A percentile compares a stretch with the other conserved stretches of the same genome.
These are phyloP conservation scores for Alternaria arborescens DNA, from an alignment of 2,329 filamentous ascomycete genomes.

Conservation along the genomic window DNA sequence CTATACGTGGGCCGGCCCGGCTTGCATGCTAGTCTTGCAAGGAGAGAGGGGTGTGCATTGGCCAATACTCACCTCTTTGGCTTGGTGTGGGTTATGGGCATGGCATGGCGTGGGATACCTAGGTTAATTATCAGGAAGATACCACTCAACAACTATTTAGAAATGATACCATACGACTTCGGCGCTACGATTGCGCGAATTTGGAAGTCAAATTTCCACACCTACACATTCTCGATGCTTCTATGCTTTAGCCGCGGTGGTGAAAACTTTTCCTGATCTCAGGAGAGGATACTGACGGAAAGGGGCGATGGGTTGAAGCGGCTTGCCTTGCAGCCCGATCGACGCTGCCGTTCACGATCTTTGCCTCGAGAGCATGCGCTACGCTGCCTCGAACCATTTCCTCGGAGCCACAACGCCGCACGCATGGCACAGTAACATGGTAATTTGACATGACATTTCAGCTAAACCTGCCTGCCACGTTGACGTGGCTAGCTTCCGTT, in stretches of 20 bases:
- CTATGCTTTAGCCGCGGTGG: not conserved
- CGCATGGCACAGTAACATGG: constrained; percentile 1
- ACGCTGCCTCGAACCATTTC: constrained; percentile 2
- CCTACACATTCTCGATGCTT: constrained; percentile 1
- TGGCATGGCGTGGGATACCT: constrained; percentile 1
- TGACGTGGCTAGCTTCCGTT: constrained; percentile 32
- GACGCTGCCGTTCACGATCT: constrained; percentile 12
- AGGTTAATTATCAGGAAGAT: constrained; percentile 12
- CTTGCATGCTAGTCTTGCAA: constrained; percentile 8
- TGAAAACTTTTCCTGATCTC: not conserved
- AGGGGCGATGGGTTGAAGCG: constrained; percentile 4
- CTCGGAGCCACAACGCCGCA: constrained; percentile 1
- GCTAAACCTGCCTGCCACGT: constrained; percentile 11
- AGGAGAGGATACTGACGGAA: not conserved
- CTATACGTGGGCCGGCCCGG: constrained; percentile 17
- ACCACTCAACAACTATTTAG: constrained; percentile 22
- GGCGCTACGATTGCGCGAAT: constrained; percentile 16
- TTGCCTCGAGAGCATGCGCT: constrained; percentile 2
- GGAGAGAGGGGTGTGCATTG: constrained; percentile 17
- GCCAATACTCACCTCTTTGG: constrained; percentile 14
- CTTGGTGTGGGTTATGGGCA: constrained; percentile 7
- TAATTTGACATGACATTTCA: not conserved
- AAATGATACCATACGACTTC: constrained; percentile 33
- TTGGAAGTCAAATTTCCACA: constrained; percentile 1
- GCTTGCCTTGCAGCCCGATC: constrained; percentile 5